These are phyloP conservation scores for Posidonia australis DNA, from an alignment of 106 monocot species.

Conservation along the genomic window DNA sequence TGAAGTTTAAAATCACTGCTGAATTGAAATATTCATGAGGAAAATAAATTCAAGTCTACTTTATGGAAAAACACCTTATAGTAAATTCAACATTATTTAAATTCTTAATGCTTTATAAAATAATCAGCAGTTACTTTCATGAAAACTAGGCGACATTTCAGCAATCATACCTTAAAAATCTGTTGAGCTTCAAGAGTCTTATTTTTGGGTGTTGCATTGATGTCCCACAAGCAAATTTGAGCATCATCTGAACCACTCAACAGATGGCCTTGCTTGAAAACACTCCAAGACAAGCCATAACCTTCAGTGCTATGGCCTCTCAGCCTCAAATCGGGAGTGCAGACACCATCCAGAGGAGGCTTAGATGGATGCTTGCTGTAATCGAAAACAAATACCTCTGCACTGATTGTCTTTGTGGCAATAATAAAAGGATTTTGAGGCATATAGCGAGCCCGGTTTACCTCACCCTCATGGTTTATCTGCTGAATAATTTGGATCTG, in stretches of 20 bases:
- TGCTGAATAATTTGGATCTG: slow-evolving; percentile 98
- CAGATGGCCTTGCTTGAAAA: slow-evolving; percentile 81
- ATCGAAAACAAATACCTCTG: slow-evolving; percentile 97
- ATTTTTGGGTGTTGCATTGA: slow-evolving; percentile 76
- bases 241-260: slow-evolving; percentile 98
- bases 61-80: no score
- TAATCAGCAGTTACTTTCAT: no score
- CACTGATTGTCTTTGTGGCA: slow-evolving; percentile 91
- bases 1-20: no score
- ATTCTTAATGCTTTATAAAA: no score
- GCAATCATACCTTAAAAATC: slow-evolving; percentile 72
- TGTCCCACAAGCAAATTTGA: slow-evolving; percentile 98
- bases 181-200: slow-evolving; percentile 86
- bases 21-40: no score
- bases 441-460: slow-evolving; percentile 97
- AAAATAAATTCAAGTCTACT: no score
- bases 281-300: slow-evolving; percentile 98
- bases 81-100: no score
- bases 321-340: slow-evolving; percentile 88
- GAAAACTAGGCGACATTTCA: no score
- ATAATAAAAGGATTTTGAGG: slow-evolving; percentile 94
- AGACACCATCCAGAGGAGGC: slow-evolving; percentile 78
- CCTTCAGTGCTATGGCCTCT: slow-evolving; percentile 92
- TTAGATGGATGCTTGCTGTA: slow-evolving; percentile 98
- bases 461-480: slow-evolving; percentile 99